Evolutionary conservation across 108 stramenopile species (phyloP), one percentile per base, ranked within the genome.

Genomic region (Heterococcus sp.): DNA sequence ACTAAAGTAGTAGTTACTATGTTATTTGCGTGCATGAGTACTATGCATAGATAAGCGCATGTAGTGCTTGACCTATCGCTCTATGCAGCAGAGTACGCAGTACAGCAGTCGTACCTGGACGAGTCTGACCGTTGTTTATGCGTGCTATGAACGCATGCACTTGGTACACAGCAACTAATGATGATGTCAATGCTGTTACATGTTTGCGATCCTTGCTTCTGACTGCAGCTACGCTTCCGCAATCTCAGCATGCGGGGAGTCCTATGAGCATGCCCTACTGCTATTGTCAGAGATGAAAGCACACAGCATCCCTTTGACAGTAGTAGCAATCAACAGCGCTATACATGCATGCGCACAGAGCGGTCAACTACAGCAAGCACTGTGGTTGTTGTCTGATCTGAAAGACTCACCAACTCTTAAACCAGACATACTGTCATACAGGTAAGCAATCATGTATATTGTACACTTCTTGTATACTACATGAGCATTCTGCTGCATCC

Each of bases 221-320:
- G 14, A 21, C 46, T n/a, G 46, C 46, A 58, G 46, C 46, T 58
- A 58, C 46, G 21, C 46, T 8, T 58, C 14, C 46, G 46, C 46
- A 21, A 21, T 58, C 14, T 58, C 14, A 21, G 46, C 46, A 21
- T 58, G 46, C 46, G 46, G 14, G 46, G 21, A 58, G 14, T 8
- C 46, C 46, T 83, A 75, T 74, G 82, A 83, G 75, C 65, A 68
- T 32, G 74, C 75, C 28, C 28, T 83, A 30, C 37, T 31, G 46
- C 82, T 83, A 0, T 69, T 83, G 72, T 26, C 38, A 2, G 75
- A 83, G 26, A 83, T 83, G 82, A 33, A 68, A 33, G 68, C 75
- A 21, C 46, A 58, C 46, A 21, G 46, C 46, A 58, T 58, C 46
- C 14, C 46, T 8, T 8, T 58, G 46, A 8, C 46, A 21, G 14